Evolutionary conservation across 2,329 filamentous ascomycete species (phyloP).

Genomic region (Aureobasidium subglaciale): DNA sequence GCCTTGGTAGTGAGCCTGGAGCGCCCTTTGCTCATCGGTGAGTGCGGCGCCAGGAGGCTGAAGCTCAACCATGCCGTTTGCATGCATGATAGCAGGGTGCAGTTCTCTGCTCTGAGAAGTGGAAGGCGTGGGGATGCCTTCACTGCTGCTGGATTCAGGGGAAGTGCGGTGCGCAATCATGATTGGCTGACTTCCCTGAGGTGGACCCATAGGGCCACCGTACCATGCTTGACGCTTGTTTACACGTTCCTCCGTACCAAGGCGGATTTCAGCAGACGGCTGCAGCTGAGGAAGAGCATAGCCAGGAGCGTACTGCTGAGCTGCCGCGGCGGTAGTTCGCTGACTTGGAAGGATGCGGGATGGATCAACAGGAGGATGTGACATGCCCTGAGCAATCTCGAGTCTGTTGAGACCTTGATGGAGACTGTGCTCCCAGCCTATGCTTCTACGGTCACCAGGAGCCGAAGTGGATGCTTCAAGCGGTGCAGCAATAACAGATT

Average conservation of each 20-base stretch:
- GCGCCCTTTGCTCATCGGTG: constrained; percentile 36
- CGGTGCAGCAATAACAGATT: constrained; percentile 29
- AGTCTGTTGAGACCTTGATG: constrained; percentile 60
- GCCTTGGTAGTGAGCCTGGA: constrained; percentile 24
- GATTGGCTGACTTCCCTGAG: constrained; percentile 23
- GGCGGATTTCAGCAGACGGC: background rate
- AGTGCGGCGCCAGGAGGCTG: constrained; percentile 31
- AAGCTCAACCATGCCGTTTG: constrained; percentile 41
- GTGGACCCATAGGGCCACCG: constrained; percentile 43
- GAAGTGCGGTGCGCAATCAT: constrained; percentile 40
- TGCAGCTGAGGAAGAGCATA: constrained; percentile 29
- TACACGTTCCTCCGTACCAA: constrained; percentile 36
- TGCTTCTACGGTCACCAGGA: constrained; percentile 44
- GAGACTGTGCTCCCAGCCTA: constrained; percentile 60
- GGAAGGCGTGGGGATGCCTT: constrained; percentile 48
- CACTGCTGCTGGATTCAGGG: constrained; percentile 49
- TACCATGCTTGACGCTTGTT: constrained; percentile 68
- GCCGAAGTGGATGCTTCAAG: constrained; percentile 15
- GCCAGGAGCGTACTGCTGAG: constrained; percentile 31
- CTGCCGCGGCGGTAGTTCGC: constrained; percentile 18
- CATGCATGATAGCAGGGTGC: constrained; percentile 47
- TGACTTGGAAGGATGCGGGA: background rate
- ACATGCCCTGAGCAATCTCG: constrained; percentile 50
- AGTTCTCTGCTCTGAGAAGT: constrained; percentile 43
- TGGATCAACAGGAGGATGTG: constrained; percentile 19